These are phyloP conservation scores for Trametes gibbosa DNA, from an alignment of 768 basidiomycete species.

Conservation along the genomic window DNA sequence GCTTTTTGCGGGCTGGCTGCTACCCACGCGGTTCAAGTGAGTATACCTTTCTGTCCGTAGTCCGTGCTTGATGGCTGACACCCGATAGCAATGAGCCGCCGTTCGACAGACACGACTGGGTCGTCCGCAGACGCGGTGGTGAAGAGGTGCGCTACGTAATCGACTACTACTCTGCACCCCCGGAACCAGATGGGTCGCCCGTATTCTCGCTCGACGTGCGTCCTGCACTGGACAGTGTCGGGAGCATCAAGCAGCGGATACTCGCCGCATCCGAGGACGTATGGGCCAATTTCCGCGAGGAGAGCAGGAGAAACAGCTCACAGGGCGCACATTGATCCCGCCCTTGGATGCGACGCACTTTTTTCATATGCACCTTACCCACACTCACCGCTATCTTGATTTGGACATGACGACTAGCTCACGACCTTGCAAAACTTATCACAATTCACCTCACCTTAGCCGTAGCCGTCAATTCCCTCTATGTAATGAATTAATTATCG, in stretches of 20 bases:
- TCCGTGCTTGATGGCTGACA: neutral
- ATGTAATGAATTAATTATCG: constrained; percentile 20
- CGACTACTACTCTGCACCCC: constrained; percentile 95
- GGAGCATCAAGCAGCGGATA: constrained; percentile 68
- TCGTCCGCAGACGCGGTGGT: constrained; percentile 76
- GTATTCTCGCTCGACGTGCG: constrained; percentile 95
- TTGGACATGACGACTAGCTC: neutral
- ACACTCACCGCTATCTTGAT: neutral
- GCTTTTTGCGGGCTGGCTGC: constrained; percentile 82
- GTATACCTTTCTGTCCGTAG: constrained; percentile 26
- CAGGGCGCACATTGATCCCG: constrained; percentile 2
- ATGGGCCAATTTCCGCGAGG: constrained; percentile 46
- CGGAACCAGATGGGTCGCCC: constrained; percentile 86
- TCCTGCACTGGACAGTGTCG: constrained; percentile 85
- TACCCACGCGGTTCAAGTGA: constrained; percentile 89
- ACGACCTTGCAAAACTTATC: constrained; percentile 3
- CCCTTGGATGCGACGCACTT: neutral
- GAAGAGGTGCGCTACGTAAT: constrained; percentile 94
- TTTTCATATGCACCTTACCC: neutral
- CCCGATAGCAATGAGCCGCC: constrained; percentile 76
- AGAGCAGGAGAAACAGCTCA: constrained; percentile 15
- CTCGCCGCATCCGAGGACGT: constrained; percentile 64
- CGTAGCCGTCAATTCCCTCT: constrained; percentile 3
- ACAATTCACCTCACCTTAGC: neutral
- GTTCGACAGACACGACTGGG: constrained; percentile 95